Evolutionary conservation across 1,139 yeast species (phyloP), one percentile per base, ranked within the genome.

Genomic region (Suhomyces bokatorum): DNA sequence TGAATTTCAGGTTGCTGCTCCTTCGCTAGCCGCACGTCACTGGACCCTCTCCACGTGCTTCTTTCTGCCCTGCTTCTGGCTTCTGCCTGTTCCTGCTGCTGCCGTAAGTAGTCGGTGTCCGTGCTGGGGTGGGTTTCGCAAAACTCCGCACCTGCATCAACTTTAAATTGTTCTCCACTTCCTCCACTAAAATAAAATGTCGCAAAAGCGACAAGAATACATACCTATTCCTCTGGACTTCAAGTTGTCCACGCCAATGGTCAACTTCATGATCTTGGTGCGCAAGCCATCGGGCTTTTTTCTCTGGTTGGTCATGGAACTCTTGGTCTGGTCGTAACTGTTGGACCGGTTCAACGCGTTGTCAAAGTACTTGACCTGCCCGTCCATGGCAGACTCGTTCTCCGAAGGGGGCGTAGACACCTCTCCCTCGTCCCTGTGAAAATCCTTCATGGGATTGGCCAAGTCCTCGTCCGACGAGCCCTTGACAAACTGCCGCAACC

Each of bases 261-360:
- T 45, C 12, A 42, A 28, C 42, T 54, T 59, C 37, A 52, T 41
- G 16, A 52, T 40, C 42, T 52, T 55, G 42, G 49, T 58, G 39
- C 55, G 53, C 33, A 60, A 54, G 28, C 73, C 53, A 14, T 47
- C 46, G 10, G 37, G 42, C 34, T 34, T 39, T 35, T 48, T 49
- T 22, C 57, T 45, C 10, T 46, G 52, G 12, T 50, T 50, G 11
- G 76, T 69, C 66, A 69, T 58, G 38, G 52, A 53, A 50, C 73
- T 64, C 54, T 69, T 64, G 3, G 78, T 71, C 49, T 70, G 76
- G 48, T 73, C 78, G 52, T 52, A 73, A 45, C 67, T 61, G 40
- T 49, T 52, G 42, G 62, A 57, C 32, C 51, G 57, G 34, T 56
- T 55, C 52, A 50, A 48, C 20, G 53, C 46, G 36, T 45, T 34